Percentiles rank a stretch among this genome's conserved stretches.
These are phyloP conservation scores for Talaromyces sp. DNA, from an alignment of 2,329 filamentous ascomycete species.

Conservation along the genomic window DNA sequence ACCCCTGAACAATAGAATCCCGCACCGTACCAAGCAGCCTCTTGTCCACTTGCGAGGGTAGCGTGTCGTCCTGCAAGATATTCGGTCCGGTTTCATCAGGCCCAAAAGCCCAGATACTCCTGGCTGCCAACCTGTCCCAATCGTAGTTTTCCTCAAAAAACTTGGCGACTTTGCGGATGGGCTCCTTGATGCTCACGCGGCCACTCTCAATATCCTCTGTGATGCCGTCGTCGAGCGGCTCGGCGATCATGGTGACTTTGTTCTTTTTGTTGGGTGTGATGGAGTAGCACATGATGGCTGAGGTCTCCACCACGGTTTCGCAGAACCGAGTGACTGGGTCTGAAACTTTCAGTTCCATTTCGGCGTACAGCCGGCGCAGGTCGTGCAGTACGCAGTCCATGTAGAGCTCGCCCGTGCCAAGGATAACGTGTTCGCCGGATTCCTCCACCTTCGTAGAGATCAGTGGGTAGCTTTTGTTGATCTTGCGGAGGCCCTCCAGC, in stretches of 20 bases:
- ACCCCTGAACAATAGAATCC: constrained; percentile 91
- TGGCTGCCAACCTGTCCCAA: constrained; percentile 88
- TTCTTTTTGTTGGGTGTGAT: constrained; percentile 99
- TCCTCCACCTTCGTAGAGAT: constrained; percentile 97
- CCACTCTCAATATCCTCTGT: constrained; percentile 91
- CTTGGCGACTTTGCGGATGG: constrained; percentile 85
- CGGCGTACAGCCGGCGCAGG: constrained; percentile 84
- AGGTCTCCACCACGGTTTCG: constrained; percentile 96
- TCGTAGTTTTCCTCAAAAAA: constrained; percentile 97
- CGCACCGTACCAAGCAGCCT: constrained; percentile 80
- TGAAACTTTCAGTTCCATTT: constrained; percentile 99
- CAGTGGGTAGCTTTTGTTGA: constrained; percentile 96
- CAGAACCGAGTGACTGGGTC: constrained; percentile 97
- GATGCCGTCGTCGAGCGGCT: constrained; percentile 91
- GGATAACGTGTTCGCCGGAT: constrained; percentile 89
- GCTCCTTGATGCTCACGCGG: constrained; percentile 85
- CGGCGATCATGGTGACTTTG: constrained; percentile 96
- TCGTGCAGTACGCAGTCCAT: constrained; percentile 99
- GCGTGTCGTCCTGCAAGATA: constrained; percentile 91
- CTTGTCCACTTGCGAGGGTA: constrained; percentile 91
- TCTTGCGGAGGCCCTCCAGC: constrained; percentile 90
- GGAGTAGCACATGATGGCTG: constrained; percentile 95
- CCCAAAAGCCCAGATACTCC: constrained; percentile 98
- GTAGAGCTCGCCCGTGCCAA: constrained; percentile 96
- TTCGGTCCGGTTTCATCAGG: constrained; percentile 93